A percentile compares a stretch with the other conserved stretches of the same genome.
phyloP scores from a whole-genome alignment of 1,284 basidiomycete genomes.

The Tylopilus sp. region DNA sequence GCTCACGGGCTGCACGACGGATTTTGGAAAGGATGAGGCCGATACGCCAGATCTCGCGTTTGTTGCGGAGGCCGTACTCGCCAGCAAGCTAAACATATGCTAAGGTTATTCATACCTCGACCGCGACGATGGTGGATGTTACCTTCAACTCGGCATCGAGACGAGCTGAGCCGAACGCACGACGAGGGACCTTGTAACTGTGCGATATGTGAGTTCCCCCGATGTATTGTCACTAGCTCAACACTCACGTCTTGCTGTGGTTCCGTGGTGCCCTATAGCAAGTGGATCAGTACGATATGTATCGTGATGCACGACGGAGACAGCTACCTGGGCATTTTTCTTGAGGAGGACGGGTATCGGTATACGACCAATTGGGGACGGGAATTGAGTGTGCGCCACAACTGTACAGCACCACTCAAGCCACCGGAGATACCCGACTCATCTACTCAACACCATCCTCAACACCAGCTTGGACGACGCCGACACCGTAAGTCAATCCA shows the following conservation, averaged over 20 bases:
- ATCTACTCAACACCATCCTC: slow-evolving; percentile 43
- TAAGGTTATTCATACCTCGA: slow-evolving; percentile 10
- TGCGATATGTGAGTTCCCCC: slow-evolving; percentile 69
- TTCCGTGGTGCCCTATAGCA: slow-evolving; percentile 84
- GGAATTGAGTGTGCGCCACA: slow-evolving; percentile 46
- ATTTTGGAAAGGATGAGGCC: slow-evolving; percentile 99
- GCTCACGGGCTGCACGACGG: slow-evolving; percentile 99
- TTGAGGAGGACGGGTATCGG: slow-evolving; percentile 62
- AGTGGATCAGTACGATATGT: slow-evolving; percentile 48
- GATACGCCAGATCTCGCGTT: slow-evolving; percentile 99
- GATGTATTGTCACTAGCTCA: slow-evolving; percentile 77
- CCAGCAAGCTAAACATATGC: slow-evolving; percentile 83
- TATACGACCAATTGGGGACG: slow-evolving; percentile 12
- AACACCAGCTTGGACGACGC: slow-evolving; percentile 56
- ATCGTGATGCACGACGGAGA: slow-evolving; percentile 36
- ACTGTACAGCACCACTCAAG: slow-evolving; percentile 54
- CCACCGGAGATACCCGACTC: slow-evolving; percentile 54
- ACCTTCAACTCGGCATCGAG: slow-evolving; percentile 99
- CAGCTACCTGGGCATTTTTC: slow-evolving; percentile 85
- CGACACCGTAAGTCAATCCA: slow-evolving; percentile 49
- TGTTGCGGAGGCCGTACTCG: slow-evolving; percentile 99
- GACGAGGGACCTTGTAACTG: slow-evolving; percentile 98
- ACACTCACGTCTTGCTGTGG: slow-evolving; percentile 89
- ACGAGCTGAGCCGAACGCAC: slow-evolving; percentile 97
- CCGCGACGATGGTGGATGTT: slow-evolving; percentile 27